Percentiles rank a stretch among this genome's conserved stretches.
Evolutionary conservation across 169 alveolate genomes (phyloP).

Genomic region (Plasmodium inui): DNA sequence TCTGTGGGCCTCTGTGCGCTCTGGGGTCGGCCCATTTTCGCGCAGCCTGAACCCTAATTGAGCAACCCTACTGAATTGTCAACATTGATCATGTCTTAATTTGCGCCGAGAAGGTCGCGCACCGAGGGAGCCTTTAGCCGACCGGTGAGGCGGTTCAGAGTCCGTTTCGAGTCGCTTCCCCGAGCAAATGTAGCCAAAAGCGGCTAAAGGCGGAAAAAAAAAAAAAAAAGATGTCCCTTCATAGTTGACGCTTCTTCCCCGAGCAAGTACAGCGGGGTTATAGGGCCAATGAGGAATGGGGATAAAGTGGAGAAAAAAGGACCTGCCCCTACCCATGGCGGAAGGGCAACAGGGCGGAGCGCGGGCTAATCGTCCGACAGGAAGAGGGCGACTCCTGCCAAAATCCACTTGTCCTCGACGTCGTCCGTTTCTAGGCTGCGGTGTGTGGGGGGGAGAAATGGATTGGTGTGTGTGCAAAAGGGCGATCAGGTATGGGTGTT

Average conservation of each 20-base stretch:
- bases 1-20: background rate
- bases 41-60: background rate
- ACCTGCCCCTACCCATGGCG: background rate
- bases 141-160: background rate
- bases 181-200: background rate
- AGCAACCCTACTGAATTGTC: background rate
- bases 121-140: background rate
- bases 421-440: conserved; percentile 83
- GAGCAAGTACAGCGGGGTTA: background rate
- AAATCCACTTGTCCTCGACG: conserved; percentile 89
- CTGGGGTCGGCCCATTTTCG: background rate
- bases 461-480: background rate
- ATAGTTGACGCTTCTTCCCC: too few species aligned
- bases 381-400: conserved; percentile 95
- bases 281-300: background rate
- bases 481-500: background rate
- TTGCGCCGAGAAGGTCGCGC: background rate
- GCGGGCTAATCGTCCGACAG: conserved; percentile 89
- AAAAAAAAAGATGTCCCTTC: too few species aligned
- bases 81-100: background rate
- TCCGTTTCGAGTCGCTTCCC: background rate
- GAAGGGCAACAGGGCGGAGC: background rate
- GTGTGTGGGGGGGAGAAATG: background rate
- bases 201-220: too few species aligned
- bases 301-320: background rate